Conservation (phyloP, 2,329 filamentous ascomycete genomes). For the Talaromyces sp. region DNA sequence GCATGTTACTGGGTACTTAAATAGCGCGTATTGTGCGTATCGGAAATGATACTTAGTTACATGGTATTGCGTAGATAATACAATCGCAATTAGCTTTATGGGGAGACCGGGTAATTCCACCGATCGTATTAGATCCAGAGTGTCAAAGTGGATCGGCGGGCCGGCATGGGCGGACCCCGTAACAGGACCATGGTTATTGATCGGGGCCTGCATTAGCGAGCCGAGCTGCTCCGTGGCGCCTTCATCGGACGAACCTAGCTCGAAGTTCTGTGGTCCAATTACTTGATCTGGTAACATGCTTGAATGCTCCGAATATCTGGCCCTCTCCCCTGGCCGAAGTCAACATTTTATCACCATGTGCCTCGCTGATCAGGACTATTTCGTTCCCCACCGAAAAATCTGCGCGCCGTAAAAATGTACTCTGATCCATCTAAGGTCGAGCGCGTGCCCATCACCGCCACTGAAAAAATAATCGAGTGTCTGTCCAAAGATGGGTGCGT, state of each 20-base stretch:
- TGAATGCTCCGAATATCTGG: not conserved
- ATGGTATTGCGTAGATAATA: not conserved
- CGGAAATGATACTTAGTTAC: not conserved
- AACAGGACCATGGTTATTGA: not conserved
- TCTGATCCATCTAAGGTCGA: not conserved
- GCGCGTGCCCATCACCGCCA: not conserved
- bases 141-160: not conserved
- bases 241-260: not conserved
- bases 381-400: not conserved
- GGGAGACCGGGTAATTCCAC: not conserved
- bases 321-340: not conserved
- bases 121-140: not conserved
- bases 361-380: not conserved
- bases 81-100: not conserved
- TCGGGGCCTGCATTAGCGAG: not conserved
- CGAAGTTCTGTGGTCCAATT: not conserved
- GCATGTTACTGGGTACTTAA: not conserved
- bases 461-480: not conserved
- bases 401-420: not conserved
- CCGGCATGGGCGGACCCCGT: not conserved
- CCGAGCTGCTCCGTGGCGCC: not conserved
- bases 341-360: not conserved
- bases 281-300: not conserved
- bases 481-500: not conserved
- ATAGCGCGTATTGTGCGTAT: not conserved